Evolutionary conservation across 2,329 filamentous ascomycete genomes (phyloP).

Genomic region (Boeremia lycopersici): DNA sequence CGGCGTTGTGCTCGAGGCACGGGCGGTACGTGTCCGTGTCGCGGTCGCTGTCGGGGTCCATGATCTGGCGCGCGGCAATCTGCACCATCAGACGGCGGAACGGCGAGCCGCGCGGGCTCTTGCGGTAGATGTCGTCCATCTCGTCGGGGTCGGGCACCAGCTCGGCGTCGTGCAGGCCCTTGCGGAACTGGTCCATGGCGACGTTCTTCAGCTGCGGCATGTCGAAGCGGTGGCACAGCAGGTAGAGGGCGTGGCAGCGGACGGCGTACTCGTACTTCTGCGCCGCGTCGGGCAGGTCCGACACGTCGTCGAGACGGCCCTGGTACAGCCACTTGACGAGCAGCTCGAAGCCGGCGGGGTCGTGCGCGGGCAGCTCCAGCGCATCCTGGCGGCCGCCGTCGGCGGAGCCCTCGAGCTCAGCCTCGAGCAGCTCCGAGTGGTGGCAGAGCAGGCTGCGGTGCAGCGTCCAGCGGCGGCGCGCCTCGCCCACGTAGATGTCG

Average conservation of each 20-base stretch:
- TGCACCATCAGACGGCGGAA: slow-evolving; percentile 58
- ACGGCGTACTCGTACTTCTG: slow-evolving; percentile 62
- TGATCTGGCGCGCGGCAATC: slow-evolving; percentile 63
- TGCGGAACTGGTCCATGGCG: slow-evolving; percentile 61
- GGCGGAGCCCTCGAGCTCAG: slow-evolving; percentile 47
- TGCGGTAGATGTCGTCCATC: slow-evolving; percentile 60
- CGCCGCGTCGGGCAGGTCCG: slow-evolving; percentile 51
- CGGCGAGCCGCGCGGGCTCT: slow-evolving; percentile 52
- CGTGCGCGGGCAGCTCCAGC: slow-evolving; percentile 57
- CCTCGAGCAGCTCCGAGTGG: slow-evolving; percentile 55
- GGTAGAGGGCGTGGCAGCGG: slow-evolving; percentile 59
- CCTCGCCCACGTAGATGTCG: slow-evolving; percentile 58
- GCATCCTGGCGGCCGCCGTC: slow-evolving; percentile 45
- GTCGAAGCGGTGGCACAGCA: slow-evolving; percentile 59
- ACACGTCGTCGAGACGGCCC: slow-evolving; percentile 58
- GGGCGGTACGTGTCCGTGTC: slow-evolving; percentile 57
- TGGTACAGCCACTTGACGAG: slow-evolving; percentile 64
- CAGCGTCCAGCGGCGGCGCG: slow-evolving; percentile 56
- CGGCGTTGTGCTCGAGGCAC: slow-evolving; percentile 57
- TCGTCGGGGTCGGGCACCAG: slow-evolving; percentile 62
- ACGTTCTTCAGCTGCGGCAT: slow-evolving; percentile 59
- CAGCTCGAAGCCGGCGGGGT: slow-evolving; percentile 59
- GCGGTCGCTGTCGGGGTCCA: slow-evolving; percentile 59
- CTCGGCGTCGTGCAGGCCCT: slow-evolving; percentile 55
- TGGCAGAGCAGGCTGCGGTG: slow-evolving; percentile 60